Evolutionary conservation across 345 rosid species (phyloP), one percentile per base, ranked within the genome.

Genomic region (Clarkia xantiana): DNA sequence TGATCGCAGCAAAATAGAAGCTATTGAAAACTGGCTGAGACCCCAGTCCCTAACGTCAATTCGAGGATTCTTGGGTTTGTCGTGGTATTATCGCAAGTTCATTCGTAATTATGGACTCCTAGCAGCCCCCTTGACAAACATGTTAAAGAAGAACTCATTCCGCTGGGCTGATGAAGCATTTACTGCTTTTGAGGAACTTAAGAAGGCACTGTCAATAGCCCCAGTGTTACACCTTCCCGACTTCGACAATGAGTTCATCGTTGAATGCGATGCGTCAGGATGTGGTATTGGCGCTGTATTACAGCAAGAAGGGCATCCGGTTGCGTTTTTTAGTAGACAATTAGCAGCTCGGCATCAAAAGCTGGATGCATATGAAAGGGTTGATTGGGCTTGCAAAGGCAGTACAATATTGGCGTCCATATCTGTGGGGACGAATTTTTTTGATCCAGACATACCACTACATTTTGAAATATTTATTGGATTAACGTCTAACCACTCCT

Each of bases 21-120:
- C 18, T 14, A 45, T 45, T 45, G 11, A 13, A 11, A 18, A 45
- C 16, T 45, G 49, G 49, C 49, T 18, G 16, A 11, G 11, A n/a
- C 49, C 49, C 10, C 16, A 11, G 16, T 12, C 16, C 11, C 49
- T 18, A 10, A n/a, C 16, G n/a, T n/a, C 49, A 13, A 10, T 45
- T 10, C 18, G 49, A 11, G 49, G 49, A 10, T 45, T 45, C 49
- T 18, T 12, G 14, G 49, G 49, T 18, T 18, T 45, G 11, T 14
- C 49, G 14, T 10, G 49, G n/a, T n/a, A 45, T 18, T 45, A 45
- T 18, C 49, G 49, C 18, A 45, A 45, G 18, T 45, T 10, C 16
- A 10, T 45, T 18, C 49, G 18, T 18, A 16, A 45, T 18, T 45
- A 45, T 18, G 16, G 49, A 10, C 12, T 18, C 11, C 12, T 45